These are phyloP conservation scores for Xylogone sp. DNA, from an alignment of 2,329 filamentous ascomycete genomes.

Conservation along the genomic window DNA sequence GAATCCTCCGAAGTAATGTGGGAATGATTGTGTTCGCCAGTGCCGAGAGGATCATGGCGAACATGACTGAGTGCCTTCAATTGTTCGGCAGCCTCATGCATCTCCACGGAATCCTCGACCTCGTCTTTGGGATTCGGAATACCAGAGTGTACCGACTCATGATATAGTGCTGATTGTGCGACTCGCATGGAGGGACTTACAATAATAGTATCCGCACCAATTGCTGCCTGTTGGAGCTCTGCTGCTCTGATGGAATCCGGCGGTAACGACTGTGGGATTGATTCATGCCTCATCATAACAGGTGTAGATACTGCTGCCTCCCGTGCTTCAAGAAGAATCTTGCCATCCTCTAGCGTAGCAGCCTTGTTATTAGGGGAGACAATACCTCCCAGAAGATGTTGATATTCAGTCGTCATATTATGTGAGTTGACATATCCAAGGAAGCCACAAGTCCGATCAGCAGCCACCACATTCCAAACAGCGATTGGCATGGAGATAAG, in stretches of 20 bases:
- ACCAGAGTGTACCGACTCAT: slow-evolving; percentile 16
- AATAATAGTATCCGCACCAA: slow-evolving; percentile 19
- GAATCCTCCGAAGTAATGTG: slow-evolving; percentile 27
- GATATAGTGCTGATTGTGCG: slow-evolving; percentile 20
- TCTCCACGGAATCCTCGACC: slow-evolving; percentile 62
- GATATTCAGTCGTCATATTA: slow-evolving; percentile 63
- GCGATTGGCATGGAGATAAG: slow-evolving; percentile 62
- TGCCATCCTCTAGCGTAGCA: slow-evolving; percentile 51
- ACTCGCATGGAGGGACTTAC: slow-evolving; percentile 20
- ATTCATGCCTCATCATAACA: slow-evolving; percentile 40
- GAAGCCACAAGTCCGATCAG: slow-evolving; percentile 64
- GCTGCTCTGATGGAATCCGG: slow-evolving; percentile 15
- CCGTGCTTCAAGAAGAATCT: slow-evolving; percentile 45
- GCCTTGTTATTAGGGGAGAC: slow-evolving; percentile 32
- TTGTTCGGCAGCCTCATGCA: slow-evolving; percentile 66
- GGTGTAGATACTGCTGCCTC: slow-evolving; percentile 29
- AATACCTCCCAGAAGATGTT: slow-evolving; percentile 48
- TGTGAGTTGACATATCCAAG: slow-evolving; percentile 63
- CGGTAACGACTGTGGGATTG: slow-evolving; percentile 11
- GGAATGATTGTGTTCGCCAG: slow-evolving; percentile 26
- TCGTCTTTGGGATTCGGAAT: slow-evolving; percentile 39
- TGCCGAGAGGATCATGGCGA: slow-evolving; percentile 38
- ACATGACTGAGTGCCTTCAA: slow-evolving; percentile 63
- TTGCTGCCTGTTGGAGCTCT: slow-evolving; percentile 8
- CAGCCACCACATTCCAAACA: slow-evolving; percentile 61